Percentiles rank a stretch among this genome's conserved stretches.
These are phyloP conservation scores for Glycine soja DNA, from an alignment of 306 rosid genomes.

Conservation along the genomic window DNA sequence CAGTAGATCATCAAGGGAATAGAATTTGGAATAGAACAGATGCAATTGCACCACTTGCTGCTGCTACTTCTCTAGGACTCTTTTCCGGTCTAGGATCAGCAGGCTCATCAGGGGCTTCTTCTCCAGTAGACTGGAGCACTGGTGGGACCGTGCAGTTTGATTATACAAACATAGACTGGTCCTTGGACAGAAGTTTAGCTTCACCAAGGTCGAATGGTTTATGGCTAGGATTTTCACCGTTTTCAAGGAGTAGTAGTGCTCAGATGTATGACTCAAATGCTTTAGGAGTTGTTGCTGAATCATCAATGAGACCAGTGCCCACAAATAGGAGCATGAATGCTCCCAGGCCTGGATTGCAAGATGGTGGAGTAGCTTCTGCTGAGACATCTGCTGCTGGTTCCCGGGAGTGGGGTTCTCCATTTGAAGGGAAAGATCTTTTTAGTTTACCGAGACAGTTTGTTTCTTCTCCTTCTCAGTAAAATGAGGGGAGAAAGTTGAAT, in stretches of 20 bases:
- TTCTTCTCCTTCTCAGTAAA: constrained; percentile 88
- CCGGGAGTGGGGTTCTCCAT: constrained; percentile 93
- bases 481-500: constrained; percentile 56
- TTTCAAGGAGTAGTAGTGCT: constrained; percentile 57
- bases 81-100: constrained; percentile 85
- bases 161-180: constrained; percentile 90
- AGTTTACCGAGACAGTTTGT: constrained; percentile 96
- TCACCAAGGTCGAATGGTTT: constrained; percentile 68
- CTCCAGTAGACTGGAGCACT: constrained; percentile 89
- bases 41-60: constrained; percentile 73
- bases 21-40: constrained; percentile 68
- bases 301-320: constrained; percentile 60
- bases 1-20: constrained; percentile 74
- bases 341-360: constrained; percentile 70
- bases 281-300: constrained; percentile 66
- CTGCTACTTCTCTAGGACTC: constrained; percentile 93
- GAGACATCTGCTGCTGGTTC: constrained; percentile 71
- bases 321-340: constrained; percentile 63
- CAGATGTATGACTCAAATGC: constrained; percentile 67
- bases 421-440: constrained; percentile 97
- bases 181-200: constrained; percentile 71
- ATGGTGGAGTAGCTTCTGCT: constrained; percentile 65
- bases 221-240: constrained; percentile 75
- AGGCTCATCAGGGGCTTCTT: constrained; percentile 77
- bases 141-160: constrained; percentile 75